These are phyloP conservation scores for Lasiosphaeria miniovina DNA, from an alignment of 495 filamentous ascomycete genomes.

Conservation along the genomic window DNA sequence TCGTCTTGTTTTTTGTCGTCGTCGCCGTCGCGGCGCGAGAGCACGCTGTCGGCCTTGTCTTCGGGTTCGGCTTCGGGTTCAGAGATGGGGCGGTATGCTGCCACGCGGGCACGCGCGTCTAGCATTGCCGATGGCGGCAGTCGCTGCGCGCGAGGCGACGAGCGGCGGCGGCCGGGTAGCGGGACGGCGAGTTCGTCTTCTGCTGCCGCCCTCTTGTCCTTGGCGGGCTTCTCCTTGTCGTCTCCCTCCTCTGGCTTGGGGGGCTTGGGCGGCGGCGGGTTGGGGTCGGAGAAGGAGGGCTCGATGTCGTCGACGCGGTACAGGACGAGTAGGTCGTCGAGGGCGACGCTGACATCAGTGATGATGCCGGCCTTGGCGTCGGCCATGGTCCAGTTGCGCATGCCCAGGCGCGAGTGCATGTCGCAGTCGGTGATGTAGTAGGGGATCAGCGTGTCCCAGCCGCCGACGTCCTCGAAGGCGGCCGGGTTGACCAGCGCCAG, in stretches of 20 bases:
- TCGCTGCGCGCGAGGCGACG: neutral
- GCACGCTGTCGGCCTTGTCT: no score
- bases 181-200: neutral
- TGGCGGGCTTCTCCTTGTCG: conserved; percentile 15
- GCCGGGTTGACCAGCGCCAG: conserved; percentile 54
- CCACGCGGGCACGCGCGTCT: neutral
- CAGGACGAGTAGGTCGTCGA: conserved; percentile 44
- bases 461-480: conserved; percentile 53
- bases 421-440: conserved; percentile 63
- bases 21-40: neutral
- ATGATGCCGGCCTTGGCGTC: conserved; percentile 46
- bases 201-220: conserved; percentile 8
- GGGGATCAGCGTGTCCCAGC: conserved; percentile 59
- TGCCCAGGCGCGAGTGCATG: conserved; percentile 51
- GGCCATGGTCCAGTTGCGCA: conserved; percentile 48
- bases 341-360: conserved; percentile 46
- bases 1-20: conserved; percentile 17
- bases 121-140: conserved; percentile 2
- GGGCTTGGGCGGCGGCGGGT: conserved; percentile 28
- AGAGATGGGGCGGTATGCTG: neutral
- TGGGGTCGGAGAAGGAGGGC: conserved; percentile 39
- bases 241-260: conserved; percentile 5
- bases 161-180: neutral
- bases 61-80: neutral
- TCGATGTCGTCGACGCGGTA: conserved; percentile 39